A percentile compares a stretch with the other conserved stretches of the same genome.
Evolutionary conservation across 805 yeast species (phyloP).

Genomic region (Schwanniomyces vanrijiae): DNA sequence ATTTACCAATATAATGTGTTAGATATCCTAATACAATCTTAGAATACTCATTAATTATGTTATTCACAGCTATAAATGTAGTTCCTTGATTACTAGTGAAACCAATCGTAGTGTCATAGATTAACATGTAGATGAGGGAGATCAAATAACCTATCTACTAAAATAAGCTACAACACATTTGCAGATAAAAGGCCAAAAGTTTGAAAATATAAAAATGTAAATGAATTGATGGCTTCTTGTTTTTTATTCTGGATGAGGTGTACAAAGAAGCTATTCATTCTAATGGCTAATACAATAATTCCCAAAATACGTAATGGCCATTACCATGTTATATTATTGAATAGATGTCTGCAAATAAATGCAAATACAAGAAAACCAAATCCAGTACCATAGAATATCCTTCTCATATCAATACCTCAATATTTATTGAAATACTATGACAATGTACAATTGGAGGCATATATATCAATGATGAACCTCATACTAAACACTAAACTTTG

Average conservation of each 20-base stretch:
- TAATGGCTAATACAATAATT: constrained; percentile 17
- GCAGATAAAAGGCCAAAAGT: constrained; percentile 16
- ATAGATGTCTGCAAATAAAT: constrained; percentile 21
- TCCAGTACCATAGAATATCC: constrained; percentile 36
- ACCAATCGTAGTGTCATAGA: constrained; percentile 29
- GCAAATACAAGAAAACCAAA: constrained; percentile 35
- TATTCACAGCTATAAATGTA: constrained; percentile 32
- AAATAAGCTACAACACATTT: constrained; percentile 20
- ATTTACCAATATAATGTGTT: constrained; percentile 17
- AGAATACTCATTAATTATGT: constrained; percentile 21
- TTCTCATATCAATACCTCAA: constrained; percentile 34
- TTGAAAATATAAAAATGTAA: constrained; percentile 12
- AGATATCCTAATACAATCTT: constrained; percentile 12
- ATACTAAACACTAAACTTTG: constrained; percentile 35
- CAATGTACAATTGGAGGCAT: constrained; percentile 34
- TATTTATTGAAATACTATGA: constrained; percentile 28
- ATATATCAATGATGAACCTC: constrained; percentile 31
- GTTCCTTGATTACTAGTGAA: constrained; percentile 29
- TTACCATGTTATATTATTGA: constrained; percentile 29
- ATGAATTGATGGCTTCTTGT: constrained; percentile 5
- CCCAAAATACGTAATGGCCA: constrained; percentile 33
- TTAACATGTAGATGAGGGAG: constrained; percentile 33
- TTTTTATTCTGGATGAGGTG: constrained; percentile 4
- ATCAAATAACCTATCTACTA: constrained; percentile 37
- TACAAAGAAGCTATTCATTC: constrained; percentile 13